Conservation (phyloP, 805 yeast species). For the Metschnikowia proteae region DNA sequence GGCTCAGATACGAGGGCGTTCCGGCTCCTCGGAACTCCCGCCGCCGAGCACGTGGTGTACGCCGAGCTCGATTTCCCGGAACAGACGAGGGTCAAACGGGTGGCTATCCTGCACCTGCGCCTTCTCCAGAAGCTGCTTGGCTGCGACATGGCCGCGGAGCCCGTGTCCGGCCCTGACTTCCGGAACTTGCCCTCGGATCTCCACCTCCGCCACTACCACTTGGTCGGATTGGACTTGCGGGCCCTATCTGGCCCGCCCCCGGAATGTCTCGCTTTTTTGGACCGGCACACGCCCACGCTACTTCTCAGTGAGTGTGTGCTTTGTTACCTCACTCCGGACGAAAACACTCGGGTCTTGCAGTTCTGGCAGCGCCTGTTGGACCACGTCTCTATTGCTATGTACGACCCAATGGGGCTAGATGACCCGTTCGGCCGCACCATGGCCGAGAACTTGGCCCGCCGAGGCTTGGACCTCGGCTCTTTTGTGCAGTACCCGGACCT, state of each 20-base stretch:
- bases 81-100: conserved; percentile 49
- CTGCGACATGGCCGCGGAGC: conserved; percentile 9
- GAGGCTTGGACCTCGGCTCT: conserved; percentile 64
- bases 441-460: conserved; percentile 52
- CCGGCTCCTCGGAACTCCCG: conserved; percentile 33
- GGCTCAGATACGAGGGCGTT: conserved; percentile 77
- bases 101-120: conserved; percentile 37
- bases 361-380: conserved; percentile 36
- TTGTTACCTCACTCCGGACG: conserved; percentile 58
- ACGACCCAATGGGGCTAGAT: conserved; percentile 66
- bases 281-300: conserved; percentile 49
- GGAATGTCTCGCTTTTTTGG: conserved; percentile 21
- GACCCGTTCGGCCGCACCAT: conserved; percentile 68
- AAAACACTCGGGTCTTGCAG: conserved; percentile 42
- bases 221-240: conserved; percentile 56
- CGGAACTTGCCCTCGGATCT: conserved; percentile 24
- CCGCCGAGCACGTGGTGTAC: conserved; percentile 31
- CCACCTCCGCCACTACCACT: conserved; percentile 43
- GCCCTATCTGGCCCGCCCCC: conserved; percentile 13
- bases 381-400: conserved; percentile 42
- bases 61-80: conserved; percentile 64
- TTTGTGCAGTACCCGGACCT: conserved; percentile 50
- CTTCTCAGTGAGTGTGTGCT: conserved; percentile 72
- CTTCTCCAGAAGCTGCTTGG: conserved; percentile 26
- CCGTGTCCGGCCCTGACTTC: conserved; percentile 20